These are phyloP conservation scores for Diaporthe vaccinii DNA, from an alignment of 2,329 filamentous ascomycete species.

Conservation along the genomic window DNA sequence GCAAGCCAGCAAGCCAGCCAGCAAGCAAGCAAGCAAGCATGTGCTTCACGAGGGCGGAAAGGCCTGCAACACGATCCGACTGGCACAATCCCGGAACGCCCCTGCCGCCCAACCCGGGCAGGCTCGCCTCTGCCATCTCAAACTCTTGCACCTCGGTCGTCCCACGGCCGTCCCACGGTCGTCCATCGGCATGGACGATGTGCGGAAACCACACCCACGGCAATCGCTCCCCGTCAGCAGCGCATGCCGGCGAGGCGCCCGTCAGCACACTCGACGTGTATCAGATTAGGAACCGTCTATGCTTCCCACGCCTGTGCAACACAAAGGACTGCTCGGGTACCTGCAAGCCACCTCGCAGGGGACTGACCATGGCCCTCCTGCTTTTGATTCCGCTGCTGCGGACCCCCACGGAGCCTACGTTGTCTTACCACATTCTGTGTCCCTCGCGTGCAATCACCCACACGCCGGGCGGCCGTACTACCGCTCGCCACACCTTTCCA, in stretches of 20 bases:
- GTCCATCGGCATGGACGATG: not conserved
- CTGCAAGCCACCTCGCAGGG: constrained; percentile 16
- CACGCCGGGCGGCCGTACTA: constrained; percentile 19
- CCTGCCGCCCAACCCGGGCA: not conserved
- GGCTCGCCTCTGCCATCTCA: not conserved
- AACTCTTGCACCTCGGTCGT: not conserved
- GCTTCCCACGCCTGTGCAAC: constrained; percentile 7
- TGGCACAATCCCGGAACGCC: constrained; percentile 10
- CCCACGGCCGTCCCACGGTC: not conserved
- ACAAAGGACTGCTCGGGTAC: constrained; percentile 8
- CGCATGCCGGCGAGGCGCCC: constrained; percentile 15
- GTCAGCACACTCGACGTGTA: constrained; percentile 30
- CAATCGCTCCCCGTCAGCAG: not conserved
- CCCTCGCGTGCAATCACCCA: constrained; percentile 12
- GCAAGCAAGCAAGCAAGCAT: not conserved
- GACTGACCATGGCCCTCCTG: constrained; percentile 12
- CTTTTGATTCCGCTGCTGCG: constrained; percentile 14
- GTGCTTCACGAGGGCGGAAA: not conserved
- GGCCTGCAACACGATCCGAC: constrained; percentile 5
- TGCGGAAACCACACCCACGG: constrained; percentile 8
- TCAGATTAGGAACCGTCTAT: constrained; percentile 7
- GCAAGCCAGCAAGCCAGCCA: too few relatives aligned
- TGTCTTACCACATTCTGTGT: constrained; percentile 28
- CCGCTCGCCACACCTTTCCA: constrained; percentile 1
- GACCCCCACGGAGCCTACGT: constrained; percentile 37